Conservation (phyloP, 2,329 filamentous ascomycete genomes). For the Fusarium secorum region DNA sequence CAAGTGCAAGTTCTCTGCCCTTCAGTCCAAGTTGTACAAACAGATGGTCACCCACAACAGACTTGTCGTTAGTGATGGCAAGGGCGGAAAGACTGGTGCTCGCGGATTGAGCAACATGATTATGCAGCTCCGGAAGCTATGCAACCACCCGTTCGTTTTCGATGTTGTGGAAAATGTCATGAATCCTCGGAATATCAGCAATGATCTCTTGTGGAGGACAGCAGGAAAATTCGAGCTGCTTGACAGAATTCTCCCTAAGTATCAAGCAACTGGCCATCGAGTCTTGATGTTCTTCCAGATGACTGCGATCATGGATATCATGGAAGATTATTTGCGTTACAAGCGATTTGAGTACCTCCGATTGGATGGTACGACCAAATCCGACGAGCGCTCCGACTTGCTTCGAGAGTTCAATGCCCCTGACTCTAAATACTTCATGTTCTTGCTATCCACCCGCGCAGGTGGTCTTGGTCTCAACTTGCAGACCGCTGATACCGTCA, state of each 20-base stretch:
- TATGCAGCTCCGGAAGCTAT: conserved; percentile 98
- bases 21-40: conserved; percentile 94
- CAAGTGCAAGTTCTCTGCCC: conserved; percentile 97
- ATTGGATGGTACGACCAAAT: conserved; percentile 95
- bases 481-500: conserved; percentile 97
- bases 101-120: conserved; percentile 99
- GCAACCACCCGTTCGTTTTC: conserved; percentile 99
- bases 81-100: conserved; percentile 92
- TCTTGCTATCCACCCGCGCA: conserved; percentile 96
- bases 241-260: conserved; percentile 92
- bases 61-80: conserved; percentile 91
- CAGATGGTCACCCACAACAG: conserved; percentile 97
- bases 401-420: conserved; percentile 90
- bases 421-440: conserved; percentile 93
- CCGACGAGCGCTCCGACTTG: conserved; percentile 93
- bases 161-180: conserved; percentile 98
- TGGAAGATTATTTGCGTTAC: conserved; percentile 95
- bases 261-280: conserved; percentile 87
- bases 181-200: conserved; percentile 87
- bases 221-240: conserved; percentile 97
- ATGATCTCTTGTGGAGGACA: conserved; percentile 94
- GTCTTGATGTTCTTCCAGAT: conserved; percentile 99
- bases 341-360: conserved; percentile 86
- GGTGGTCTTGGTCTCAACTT: conserved; percentile 97
- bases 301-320: conserved; percentile 99